Base-by-base conservation (phyloP, 148 eudicot genomes). In the Amaranthus palmeri region DNA sequence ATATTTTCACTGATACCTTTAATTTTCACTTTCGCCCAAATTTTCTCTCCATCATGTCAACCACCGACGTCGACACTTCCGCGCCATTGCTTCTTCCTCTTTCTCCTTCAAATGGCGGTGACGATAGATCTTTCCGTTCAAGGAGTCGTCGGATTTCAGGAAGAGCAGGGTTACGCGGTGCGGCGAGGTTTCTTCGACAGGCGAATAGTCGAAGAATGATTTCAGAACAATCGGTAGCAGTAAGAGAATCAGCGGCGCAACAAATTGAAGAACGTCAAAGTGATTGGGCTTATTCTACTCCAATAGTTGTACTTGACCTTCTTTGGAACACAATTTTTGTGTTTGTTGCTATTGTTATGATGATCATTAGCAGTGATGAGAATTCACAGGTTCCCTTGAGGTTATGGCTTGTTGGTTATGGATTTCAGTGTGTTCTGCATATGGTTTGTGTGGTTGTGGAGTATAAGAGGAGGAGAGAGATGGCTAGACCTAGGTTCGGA, bases 211-310 rank as follows among this genome's bases (percentile, higher is more conserved):
- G 91, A 3, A 58, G 88, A 14, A 55, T 81, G 80, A 79, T 90
- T 77, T 82, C 91, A 44, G 90, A 87, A 72, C 89, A 85, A 68
- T 88, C 97, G 61, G 72, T 83, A 74, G 75, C 83, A 18, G 97
- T 91, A 49, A 79, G 97, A 3, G 95, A 89, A 67, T 77, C 88
- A 5, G 92, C 92, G 17, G 88, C 93, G 46, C 88, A 87, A 76
- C 88, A 87, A 72, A 83, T 89, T 73, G 88, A 87, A 61, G 95
- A 87, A 72, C 81, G 88, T 6, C 93, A 86, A 73, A 86, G 77
- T 76, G 91, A 91, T 48, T 88, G 91, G 91, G 91, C 95, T 5
- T 84, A 89, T 51, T 89, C 97, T 1, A 81, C 80, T 44, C 88
- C 95, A 11, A 65, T 87, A 17, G 92, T 92, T 45, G 54, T 76